Conservation (phyloP, 805 yeast genomes). For the Yarrowia bubula region DNA sequence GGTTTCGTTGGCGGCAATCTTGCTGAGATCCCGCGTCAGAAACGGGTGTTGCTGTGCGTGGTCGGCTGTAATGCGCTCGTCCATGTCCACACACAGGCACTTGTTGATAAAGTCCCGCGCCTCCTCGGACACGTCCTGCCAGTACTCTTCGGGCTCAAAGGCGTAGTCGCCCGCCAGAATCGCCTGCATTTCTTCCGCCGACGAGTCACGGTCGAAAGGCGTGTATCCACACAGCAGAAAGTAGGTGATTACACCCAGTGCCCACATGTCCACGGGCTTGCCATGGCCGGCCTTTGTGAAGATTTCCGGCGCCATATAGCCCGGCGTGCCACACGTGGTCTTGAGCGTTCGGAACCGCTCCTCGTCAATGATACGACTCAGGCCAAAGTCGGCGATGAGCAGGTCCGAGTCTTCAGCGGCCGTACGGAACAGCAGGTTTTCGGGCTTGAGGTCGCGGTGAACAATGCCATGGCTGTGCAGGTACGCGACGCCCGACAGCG, state of each 20-base stretch:
- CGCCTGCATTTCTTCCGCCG: constrained; percentile 64
- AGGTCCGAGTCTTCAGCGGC: constrained; percentile 44
- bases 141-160: constrained; percentile 60
- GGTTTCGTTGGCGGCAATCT: constrained; percentile 35
- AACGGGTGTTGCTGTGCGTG: constrained; percentile 50
- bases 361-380: constrained; percentile 51
- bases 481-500: constrained; percentile 56
- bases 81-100: constrained; percentile 52
- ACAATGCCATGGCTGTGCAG: constrained; percentile 59
- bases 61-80: constrained; percentile 48
- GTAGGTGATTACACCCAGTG: constrained; percentile 68
- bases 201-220: constrained; percentile 74
- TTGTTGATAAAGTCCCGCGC: constrained; percentile 57
- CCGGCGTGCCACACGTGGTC: constrained; percentile 65
- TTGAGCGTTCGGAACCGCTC: constrained; percentile 42
- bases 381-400: constrained; percentile 62
- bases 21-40: constrained; percentile 32
- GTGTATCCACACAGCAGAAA: constrained; percentile 71
- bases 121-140: constrained; percentile 50
- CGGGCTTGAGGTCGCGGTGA: constrained; percentile 73
- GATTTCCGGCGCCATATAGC: constrained; percentile 76
- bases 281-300: constrained; percentile 54
- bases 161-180: constrained; percentile 56
- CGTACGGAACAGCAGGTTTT: constrained; percentile 56
- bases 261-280: constrained; percentile 68